Conservation (phyloP, 805 yeast species). For the Yamadazyma akitaensis region DNA sequence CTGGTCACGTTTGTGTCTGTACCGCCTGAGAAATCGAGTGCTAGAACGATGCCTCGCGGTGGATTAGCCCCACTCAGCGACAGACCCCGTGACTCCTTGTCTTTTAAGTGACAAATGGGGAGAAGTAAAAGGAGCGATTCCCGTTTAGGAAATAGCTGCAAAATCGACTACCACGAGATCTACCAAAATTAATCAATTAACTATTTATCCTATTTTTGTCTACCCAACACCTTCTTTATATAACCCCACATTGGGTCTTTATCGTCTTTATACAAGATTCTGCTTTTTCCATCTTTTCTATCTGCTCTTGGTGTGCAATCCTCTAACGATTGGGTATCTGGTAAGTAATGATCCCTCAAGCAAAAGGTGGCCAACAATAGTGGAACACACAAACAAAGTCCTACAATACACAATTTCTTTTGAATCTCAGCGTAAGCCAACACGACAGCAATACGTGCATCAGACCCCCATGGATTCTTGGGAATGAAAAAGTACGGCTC, state of each 20-base stretch:
- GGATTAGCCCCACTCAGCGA: too few species aligned
- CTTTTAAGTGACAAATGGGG: too few species aligned
- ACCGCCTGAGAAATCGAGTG: too few species aligned
- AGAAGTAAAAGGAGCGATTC: too few species aligned
- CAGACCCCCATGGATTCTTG: slow-evolving; percentile 57
- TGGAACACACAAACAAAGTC: slow-evolving; percentile 52
- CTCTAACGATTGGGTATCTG: slow-evolving; percentile 27
- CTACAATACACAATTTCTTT: slow-evolving; percentile 53
- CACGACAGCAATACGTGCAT: slow-evolving; percentile 56
- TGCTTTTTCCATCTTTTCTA: neutral
- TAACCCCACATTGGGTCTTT: neutral
- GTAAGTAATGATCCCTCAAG: slow-evolving; percentile 52
- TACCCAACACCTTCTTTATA: neutral
- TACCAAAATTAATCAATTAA: too few species aligned
- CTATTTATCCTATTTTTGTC: neutral
- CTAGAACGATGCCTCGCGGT: too few species aligned
- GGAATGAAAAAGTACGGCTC: slow-evolving; percentile 52
- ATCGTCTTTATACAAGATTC: slow-evolving; percentile 1
- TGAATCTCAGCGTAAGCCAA: slow-evolving; percentile 59
- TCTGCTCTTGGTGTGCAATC: neutral
- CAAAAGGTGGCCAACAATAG: slow-evolving; percentile 45
- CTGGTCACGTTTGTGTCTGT: neutral
- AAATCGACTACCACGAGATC: too few species aligned
- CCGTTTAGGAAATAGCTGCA: too few species aligned
- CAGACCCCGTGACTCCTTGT: too few species aligned